These are phyloP conservation scores for Glycine latifolia DNA, from an alignment of 306 rosid species.

Conservation along the genomic window DNA sequence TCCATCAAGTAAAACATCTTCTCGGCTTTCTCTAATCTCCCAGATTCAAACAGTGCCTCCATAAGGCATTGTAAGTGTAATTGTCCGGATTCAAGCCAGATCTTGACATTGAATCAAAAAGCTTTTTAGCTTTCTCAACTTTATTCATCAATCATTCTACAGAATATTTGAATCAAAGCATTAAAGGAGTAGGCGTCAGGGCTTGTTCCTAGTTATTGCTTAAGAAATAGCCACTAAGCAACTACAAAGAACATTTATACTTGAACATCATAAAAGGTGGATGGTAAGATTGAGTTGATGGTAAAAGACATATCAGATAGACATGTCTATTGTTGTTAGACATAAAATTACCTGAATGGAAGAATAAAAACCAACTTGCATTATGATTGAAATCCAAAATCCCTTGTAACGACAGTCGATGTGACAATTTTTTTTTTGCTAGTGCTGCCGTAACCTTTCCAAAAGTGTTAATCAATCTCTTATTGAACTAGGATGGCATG, in stretches of 20 bases:
- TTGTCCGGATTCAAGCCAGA: constrained; percentile 71
- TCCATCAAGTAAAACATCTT: constrained; percentile 73
- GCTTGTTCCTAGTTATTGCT: constrained; percentile 51
- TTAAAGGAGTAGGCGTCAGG: constrained; percentile 70
- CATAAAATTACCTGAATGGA: constrained; percentile 13
- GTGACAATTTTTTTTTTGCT: too few species aligned
- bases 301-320: neutral
- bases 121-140: constrained; percentile 68
- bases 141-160: constrained; percentile 54
- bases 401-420: neutral
- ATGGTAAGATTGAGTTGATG: constrained; percentile 14
- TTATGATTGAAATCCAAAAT: constrained; percentile 35
- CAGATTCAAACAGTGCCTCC: constrained; percentile 58
- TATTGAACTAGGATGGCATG: neutral
- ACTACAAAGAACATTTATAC: constrained; percentile 9
- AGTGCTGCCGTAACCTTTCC: neutral
- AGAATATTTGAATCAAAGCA: constrained; percentile 68
- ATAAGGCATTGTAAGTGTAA: constrained; percentile 72
- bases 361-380: constrained; percentile 27
- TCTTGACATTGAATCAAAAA: constrained; percentile 63
- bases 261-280: neutral
- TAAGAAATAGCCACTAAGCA: neutral
- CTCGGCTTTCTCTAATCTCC: constrained; percentile 67
- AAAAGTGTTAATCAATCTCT: neutral
- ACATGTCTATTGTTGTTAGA: constrained; percentile 10